Evolutionary conservation across 2,329 filamentous ascomycete genomes (phyloP), one percentile per base, ranked within the genome.

Genomic region (Samsoniella hepiali): DNA sequence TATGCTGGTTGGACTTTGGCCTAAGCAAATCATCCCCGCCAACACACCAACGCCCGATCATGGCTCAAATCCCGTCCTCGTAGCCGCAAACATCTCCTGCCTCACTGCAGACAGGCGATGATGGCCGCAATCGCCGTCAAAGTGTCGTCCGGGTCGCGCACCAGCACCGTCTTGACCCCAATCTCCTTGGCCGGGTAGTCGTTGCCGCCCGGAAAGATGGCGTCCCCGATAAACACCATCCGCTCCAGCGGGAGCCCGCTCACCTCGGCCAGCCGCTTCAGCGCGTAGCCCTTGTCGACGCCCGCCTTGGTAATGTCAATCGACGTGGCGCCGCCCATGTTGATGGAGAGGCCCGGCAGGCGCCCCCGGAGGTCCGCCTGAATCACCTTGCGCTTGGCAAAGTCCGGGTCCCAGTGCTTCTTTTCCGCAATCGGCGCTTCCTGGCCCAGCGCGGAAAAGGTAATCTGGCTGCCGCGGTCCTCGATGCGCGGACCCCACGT

Each of bases 211-310:
- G 75, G 74, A 61, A 76, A 77, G 50, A 77, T 75, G 17, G 76
- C 76, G 65, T 78, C 75, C 10, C 75, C 76, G n/a, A 78, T 74
- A 61, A 78, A 77, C 68, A 77, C 71, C 71, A 77, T 76, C 65
- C 72, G 64, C 58, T 75, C 71, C 27, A 77, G 69, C 29, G 73
- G 67, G 29, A 77, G 74, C 5, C 71, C 70, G 63, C 74, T 71
- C 10, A 66, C 66, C 27, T 67, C 68, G 10, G 66, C 57, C 27
- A 73, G 67, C 54, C 67, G 67, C 65, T 71, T 70, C 17, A 74
- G 65, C 13, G 69, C 71, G 58, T 71, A 72, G 10, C 67, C 75
- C 69, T 78, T 78, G 65, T 78, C 74, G 38, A 78, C 75, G 32
- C 75, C 76, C 64, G 74, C 69, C 47, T 71, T 69, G 3, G 76